These are phyloP conservation scores for Puccinia horiana DNA, from an alignment of 1,284 basidiomycete genomes.

Conservation along the genomic window DNA sequence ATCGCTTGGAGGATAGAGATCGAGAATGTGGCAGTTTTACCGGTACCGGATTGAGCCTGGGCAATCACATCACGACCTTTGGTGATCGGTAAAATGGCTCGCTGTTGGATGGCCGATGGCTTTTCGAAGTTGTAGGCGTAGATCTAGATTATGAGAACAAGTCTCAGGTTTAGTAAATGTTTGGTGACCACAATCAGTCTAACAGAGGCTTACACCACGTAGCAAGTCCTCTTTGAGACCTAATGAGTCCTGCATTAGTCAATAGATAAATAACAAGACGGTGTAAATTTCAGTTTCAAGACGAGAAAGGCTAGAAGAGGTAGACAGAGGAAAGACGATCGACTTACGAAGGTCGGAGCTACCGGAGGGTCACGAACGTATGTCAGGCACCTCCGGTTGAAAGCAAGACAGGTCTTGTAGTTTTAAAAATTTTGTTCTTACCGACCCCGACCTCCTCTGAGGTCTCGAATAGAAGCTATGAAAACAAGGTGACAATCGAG, in stretches of 20 bases:
- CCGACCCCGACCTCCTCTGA: conserved; percentile 48
- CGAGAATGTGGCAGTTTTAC: conserved; percentile 92
- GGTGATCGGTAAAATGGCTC: conserved; percentile 92
- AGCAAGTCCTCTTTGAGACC: conserved; percentile 92
- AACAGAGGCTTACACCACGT: conserved; percentile 65
- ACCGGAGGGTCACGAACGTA: conserved; percentile 44
- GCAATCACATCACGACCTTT: conserved; percentile 61
- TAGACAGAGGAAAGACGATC: neutral
- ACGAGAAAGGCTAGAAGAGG: too few species aligned
- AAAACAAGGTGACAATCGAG: neutral
- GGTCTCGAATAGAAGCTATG: conserved; percentile 42
- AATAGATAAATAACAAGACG: neutral
- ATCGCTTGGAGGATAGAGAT: conserved; percentile 71
- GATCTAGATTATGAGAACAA: conserved; percentile 64
- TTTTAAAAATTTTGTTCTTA: conserved; percentile 19
- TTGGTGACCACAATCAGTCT: too few species aligned
- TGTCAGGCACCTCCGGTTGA: conserved; percentile 33
- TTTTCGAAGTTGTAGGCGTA: conserved; percentile 99
- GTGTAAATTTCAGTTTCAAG: neutral
- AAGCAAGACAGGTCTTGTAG: conserved; percentile 15
- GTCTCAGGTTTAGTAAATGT: too few species aligned
- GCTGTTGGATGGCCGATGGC: conserved; percentile 97
- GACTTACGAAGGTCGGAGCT: conserved; percentile 47
- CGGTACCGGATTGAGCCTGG: conserved; percentile 98
- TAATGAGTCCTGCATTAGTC: conserved; percentile 60